Conservation (phyloP, 2,329 filamentous ascomycete genomes). For the Exophiala mesophila region DNA sequence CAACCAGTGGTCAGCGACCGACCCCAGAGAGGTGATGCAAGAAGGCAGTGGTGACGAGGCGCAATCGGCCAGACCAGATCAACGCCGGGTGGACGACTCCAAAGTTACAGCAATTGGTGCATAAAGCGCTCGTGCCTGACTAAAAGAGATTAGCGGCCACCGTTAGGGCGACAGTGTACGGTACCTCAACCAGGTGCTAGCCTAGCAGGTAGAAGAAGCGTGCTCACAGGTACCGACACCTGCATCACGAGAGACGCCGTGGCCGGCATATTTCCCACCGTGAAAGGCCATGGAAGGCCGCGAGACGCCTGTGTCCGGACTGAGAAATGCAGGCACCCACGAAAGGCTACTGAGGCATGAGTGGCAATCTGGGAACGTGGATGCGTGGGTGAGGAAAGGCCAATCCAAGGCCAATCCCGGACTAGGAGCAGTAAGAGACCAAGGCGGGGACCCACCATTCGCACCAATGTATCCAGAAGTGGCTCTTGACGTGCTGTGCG, state of each 20-base stretch:
- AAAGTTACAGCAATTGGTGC: slow-evolving; percentile 13
- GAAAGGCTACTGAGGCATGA: neutral
- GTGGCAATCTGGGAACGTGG: neutral
- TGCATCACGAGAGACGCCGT: too few species aligned
- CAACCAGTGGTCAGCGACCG: too few species aligned
- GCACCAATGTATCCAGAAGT: neutral
- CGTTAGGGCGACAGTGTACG: neutral
- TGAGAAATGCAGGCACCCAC: neutral
- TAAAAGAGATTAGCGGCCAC: slow-evolving; percentile 10
- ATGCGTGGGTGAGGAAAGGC: too few species aligned
- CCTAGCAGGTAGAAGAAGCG: neutral
- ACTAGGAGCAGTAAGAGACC: neutral
- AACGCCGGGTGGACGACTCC: too few species aligned
- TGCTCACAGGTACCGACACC: slow-evolving; percentile 3
- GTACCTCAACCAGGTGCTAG: too few species aligned
- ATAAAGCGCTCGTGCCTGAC: slow-evolving; percentile 19
- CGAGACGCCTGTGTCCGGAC: neutral
- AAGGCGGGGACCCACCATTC: neutral
- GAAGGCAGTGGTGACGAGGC: too few species aligned
- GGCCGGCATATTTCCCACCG: too few species aligned
- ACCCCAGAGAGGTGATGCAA: too few species aligned
- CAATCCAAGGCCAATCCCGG: neutral
- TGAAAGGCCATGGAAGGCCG: too few species aligned
- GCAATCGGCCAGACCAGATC: too few species aligned
- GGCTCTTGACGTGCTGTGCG: neutral